Evolutionary conservation across 345 rosid species (phyloP), one percentile per base, ranked within the genome.

Genomic region (Sonneratia alba): DNA sequence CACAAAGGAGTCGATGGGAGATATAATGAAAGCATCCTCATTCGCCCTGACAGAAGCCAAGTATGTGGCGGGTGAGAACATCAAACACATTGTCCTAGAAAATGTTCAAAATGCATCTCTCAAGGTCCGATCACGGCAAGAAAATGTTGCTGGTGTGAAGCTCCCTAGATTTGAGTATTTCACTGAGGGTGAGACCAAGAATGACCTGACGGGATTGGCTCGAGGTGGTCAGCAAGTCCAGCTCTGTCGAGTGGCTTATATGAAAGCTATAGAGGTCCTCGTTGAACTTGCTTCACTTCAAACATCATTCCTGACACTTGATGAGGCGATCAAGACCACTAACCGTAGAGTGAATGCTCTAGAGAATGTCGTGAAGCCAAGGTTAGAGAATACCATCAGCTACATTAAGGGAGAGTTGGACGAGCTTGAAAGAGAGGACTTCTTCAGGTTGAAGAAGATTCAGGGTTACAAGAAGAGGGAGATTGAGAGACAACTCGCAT

Each of bases 201-300:
- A 89, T 76, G 96, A 84, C 75, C 91, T 93, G 47, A 93, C 97
- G 6, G 96, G 97, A 73, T 85, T 89, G 74, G 97, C 98, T 70
- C 87, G 98, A 80, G 98, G 98, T 70, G 96, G 97, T 19, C 98
- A 93, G 64, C 97, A 93, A 79, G 83, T 91, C 5, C 97, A 89
- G 79, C 89, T 82, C 72, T 93, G 98, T 32, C 92, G 98, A 75
- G 92, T 83, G 49, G 97, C 98, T 56, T 84, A 91, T 79, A 87
- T 89, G 76, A 93, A 91, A 84, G 91, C 87, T 12, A 91, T 93
- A 67, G 96, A 89, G 83, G 90, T 93, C 79, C 88, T 93, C 0
- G 90, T 93, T 32, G 91, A 93, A 86, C 98, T 93, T 76, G 98
- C 98, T 71, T 93, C 94, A 3, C 97, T 91, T 59, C 98, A 91